Base-by-base conservation (phyloP, 1,284 basidiomycete species). In the Trametes sp. region DNA sequence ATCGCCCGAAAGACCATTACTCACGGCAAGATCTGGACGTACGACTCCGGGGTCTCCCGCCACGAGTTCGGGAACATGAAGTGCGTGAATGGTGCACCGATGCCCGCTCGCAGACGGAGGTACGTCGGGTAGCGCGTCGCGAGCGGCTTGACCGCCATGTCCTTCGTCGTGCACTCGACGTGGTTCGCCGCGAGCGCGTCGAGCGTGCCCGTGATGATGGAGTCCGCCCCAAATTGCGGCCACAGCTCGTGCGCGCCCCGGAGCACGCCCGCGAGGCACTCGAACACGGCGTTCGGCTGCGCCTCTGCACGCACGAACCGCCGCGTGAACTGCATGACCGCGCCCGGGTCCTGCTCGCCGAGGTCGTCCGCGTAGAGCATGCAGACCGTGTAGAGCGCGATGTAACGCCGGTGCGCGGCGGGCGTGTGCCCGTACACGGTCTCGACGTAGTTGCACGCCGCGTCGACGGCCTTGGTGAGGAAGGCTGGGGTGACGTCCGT, bases 11-110 rank as follows among this genome's bases (percentile, higher is more conserved):
- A 2, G 1, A 16, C 5, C 8, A 23, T 2, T n/a, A 57, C 66
- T 57, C 31, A 68, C 66, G 66, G 66, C 4, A 68, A 21, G 8
- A 65, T 48, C 19, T 68, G 66, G 31, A 68, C 44, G 45, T 68
- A 68, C 19, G 66, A 59, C 35, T 63, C 59, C 28, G 62, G 45
- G 1, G 52, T 53, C 13, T 54, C 35, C 21, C 59, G 54, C 66
- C 63, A 65, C 3, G 24, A 21, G 10, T 61, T 59, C 44, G 60
- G 54, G 54, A 68, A 68, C 6, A 63, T 24, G 54, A 68, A 65
- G 50, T 68, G 63, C 26, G 60, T 62, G 51, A 59, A 68, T 44
- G 61, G 63, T 9, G 66, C 59, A 23, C 56, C 57, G 21, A 68
- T 59, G 7, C 66, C 66, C n/a, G 66, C 59, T 35, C 59, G 41